These are phyloP conservation scores for Mycena crocata DNA, from an alignment of 768 basidiomycete genomes.

Conservation along the genomic window DNA sequence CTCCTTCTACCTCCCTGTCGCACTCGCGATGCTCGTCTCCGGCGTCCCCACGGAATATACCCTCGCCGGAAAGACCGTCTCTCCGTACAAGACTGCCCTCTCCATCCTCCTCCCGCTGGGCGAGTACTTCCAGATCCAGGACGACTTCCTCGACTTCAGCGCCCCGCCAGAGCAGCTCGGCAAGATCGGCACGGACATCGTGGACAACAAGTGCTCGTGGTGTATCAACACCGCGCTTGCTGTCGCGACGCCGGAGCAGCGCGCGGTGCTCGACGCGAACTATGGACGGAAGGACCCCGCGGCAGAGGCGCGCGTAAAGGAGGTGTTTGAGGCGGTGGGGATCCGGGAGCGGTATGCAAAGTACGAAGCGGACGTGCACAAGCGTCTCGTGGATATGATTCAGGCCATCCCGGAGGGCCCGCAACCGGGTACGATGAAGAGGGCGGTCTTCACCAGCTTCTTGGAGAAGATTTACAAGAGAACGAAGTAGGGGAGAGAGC, in stretches of 20 bases:
- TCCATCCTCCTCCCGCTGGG: constrained; percentile 92
- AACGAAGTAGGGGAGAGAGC: constrained; percentile 54
- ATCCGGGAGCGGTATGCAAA: constrained; percentile 73
- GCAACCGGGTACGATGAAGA: constrained; percentile 58
- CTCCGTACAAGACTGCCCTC: constrained; percentile 78
- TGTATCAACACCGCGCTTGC: constrained; percentile 88
- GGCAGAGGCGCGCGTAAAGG: constrained; percentile 66
- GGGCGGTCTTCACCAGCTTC: constrained; percentile 86
- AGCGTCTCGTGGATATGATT: constrained; percentile 75
- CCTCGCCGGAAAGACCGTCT: constrained; percentile 42
- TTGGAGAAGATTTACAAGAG: constrained; percentile 86
- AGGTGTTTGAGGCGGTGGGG: constrained; percentile 76
- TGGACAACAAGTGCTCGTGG: constrained; percentile 99
- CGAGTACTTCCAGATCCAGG: constrained; percentile 99
- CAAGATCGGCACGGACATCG: constrained; percentile 97
- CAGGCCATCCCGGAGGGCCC: constrained; percentile 73
- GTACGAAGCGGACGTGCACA: constrained; percentile 86
- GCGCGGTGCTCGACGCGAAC: constrained; percentile 65
- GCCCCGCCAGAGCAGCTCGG: constrained; percentile 92
- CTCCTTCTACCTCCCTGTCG: constrained; percentile 98
- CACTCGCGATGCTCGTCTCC: constrained; percentile 88
- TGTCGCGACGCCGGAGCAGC: constrained; percentile 65
- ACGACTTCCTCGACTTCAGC: constrained; percentile 95
- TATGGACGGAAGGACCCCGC: constrained; percentile 63
- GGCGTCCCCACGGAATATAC: constrained; percentile 66